Evolutionary conservation across 768 basidiomycete species (phyloP), one percentile per base, ranked within the genome.

Genomic region (Suillus clintonianus): DNA sequence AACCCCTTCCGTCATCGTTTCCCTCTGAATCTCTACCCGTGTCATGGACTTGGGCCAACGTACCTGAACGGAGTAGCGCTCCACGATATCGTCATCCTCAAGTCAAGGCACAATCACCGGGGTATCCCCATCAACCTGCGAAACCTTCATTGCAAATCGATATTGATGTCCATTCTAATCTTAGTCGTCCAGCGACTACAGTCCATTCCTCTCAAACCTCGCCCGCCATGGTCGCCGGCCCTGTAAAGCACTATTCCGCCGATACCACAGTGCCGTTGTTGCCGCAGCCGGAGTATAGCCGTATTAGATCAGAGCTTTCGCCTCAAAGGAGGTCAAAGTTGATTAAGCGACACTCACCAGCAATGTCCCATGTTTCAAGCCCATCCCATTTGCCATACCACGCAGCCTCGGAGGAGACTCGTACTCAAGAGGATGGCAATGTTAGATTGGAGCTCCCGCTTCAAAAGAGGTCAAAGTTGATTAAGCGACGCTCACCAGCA

Each of bases 381-480:
- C 4, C 39, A 57, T 19, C 39, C 11, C 37, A 57, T 9, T 10
- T 8, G 9, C 27, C 55, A 17, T 5, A 9, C 5, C 24, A 24
- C 17, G 17, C 39, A 11, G 15, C 7, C 24, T 24, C 55, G 24
- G 39, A 57, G 37, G 27, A 41, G 22, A 15, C 36, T 15, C 14
- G 34, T 37, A 19, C 39, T 6, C 1, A 19, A 53, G 19, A 53
- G 19, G 32, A 34, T 50, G 15, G 15, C 24, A 8, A 50, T 50
- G 9, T 30, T 6, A 17, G 4, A 27, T 51, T 34, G 19, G 32
- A 36, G 22, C 57, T 15, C 36, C 19, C 22, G 22, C 56, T 41
- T 42, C 27, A 17, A 30, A 2, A 39, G 27, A 39, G 54, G 36
- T 56, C 64, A 27, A 74, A 62, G 47, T 61, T 59, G 42, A 10